These are phyloP conservation scores for Rubia yunnanensis DNA, from an alignment of 257 asterid genomes.

Conservation along the genomic window DNA sequence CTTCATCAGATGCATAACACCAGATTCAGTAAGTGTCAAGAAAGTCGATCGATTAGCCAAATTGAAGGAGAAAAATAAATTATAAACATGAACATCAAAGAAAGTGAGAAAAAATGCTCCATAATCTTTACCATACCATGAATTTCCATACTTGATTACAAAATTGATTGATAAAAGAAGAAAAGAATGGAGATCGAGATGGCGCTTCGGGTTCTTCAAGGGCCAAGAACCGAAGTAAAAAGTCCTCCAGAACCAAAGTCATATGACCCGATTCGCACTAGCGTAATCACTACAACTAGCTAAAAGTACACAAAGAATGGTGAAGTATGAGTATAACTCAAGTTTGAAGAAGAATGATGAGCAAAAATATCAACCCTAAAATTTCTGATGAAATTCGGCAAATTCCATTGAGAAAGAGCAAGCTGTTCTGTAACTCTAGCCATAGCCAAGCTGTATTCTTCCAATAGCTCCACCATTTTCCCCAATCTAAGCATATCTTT, in stretches of 20 bases:
- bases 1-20: too few relatives aligned
- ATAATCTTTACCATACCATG: not conserved
- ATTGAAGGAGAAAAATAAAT: too few relatives aligned
- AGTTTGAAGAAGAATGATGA: constrained; percentile 18
- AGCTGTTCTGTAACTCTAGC: constrained; percentile 49
- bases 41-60: too few relatives aligned
- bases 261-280: not conserved
- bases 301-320: constrained; percentile 48
- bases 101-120: not conserved
- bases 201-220: not conserved
- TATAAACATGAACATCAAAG: not conserved
- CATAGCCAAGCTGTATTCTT: constrained; percentile 53
- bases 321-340: constrained; percentile 29
- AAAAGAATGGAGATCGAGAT: not conserved
- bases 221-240: not conserved
- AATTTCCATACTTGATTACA: not conserved
- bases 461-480: constrained; percentile 57
- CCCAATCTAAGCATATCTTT: constrained; percentile 55
- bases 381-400: constrained; percentile 22
- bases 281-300: not conserved
- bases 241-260: too few relatives aligned
- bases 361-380: constrained; percentile 13
- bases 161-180: not conserved
- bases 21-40: too few relatives aligned
- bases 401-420: constrained; percentile 7